Evolutionary conservation across 805 yeast species (phyloP), one percentile per base, ranked within the genome.

Genomic region (Ogataea methylovora): DNA sequence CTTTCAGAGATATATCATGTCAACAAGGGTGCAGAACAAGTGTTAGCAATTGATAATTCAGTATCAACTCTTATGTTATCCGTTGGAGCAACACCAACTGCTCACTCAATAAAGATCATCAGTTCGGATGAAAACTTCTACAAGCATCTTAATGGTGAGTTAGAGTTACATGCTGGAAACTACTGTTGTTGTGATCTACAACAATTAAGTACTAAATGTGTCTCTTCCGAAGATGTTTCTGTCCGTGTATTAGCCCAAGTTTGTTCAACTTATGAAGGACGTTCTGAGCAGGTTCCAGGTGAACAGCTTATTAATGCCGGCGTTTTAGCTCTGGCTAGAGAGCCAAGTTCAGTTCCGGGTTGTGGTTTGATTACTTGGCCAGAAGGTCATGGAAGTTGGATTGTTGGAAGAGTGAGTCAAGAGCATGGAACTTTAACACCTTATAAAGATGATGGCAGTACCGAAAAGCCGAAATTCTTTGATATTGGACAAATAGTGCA

Each of bases 101-200:
- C 83, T 5, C 84, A 79, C 48, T 71, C 84, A 1, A 24, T 32
- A 45, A 17, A 30, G 38, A 8, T 19, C 39, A n/a, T n/a, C n/a
- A n/a, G n/a, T n/a, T n/a, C n/a, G n/a, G n/a, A n/a, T n/a, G n/a
- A n/a, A n/a, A n/a, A n/a, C n/a, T n/a, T n/a, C n/a, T 29, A 36
- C 13, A 49, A 50, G 3, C 40, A 48, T 5, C 38, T 64, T 13
- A 39, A 44, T 14, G 79, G 77, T 4, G 46, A 51, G 1, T 56
- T 83, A 26, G 92, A 83, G 48, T 51, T 83, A 14, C 94, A 83
- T 51, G 88, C 90, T n/a, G 94, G 94, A 9, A 82, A 83, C 50
- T 83, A 79, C 48, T 69, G 79, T 3, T 69, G 77, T 49, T 75
- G 82, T 47, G 94, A 84, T 50, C 56, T 81, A 35, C 94, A 84